phyloP scores from a whole-genome alignment of 371 early-diverging fungal genomes.

The Syncephalis fuscata region DNA sequence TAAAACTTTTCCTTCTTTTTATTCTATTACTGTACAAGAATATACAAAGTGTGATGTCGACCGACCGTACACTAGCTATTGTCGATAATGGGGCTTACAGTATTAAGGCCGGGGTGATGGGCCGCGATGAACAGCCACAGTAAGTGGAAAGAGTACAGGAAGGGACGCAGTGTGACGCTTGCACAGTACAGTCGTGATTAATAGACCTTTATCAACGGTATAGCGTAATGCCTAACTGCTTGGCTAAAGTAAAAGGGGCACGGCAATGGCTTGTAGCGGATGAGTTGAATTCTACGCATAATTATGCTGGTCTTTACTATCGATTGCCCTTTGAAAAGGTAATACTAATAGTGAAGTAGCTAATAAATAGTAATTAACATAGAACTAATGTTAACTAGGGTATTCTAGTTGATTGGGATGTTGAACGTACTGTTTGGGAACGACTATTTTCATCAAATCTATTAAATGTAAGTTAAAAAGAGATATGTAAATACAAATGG shows the following conservation, averaged over 20 bases:
- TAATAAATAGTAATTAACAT: not conserved
- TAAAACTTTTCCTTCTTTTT: too few species aligned
- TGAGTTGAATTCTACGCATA: slow-evolving; percentile 37
- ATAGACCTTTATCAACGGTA: too few species aligned
- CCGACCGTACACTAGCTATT: slow-evolving; percentile 7
- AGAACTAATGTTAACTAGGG: not conserved
- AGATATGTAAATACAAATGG: too few species aligned
- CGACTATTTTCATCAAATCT: not conserved
- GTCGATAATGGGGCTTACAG: slow-evolving; percentile 65
- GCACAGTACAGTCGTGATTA: too few species aligned
- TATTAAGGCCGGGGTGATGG: slow-evolving; percentile 46
- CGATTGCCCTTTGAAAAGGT: slow-evolving; percentile 66
- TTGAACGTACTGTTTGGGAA: slow-evolving; percentile 9
- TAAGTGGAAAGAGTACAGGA: slow-evolving; percentile 19
- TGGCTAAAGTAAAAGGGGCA: slow-evolving; percentile 1
- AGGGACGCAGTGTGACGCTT: too few species aligned
- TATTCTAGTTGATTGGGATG: slow-evolving; percentile 7
- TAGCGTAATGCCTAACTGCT: slow-evolving; percentile 8
- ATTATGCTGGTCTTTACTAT: slow-evolving; percentile 58
- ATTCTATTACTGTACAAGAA: too few species aligned
- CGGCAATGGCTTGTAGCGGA: slow-evolving; percentile 35
- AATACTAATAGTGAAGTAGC: too few species aligned
- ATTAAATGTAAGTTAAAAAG: not conserved
- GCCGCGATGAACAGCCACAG: slow-evolving; percentile 13
- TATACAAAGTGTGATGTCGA: too few species aligned